Percentiles rank a stretch among this genome's conserved stretches.
Evolutionary conservation across 164 flowering plant species (phyloP).

Genomic region (Chimonanthus salicifolius): DNA sequence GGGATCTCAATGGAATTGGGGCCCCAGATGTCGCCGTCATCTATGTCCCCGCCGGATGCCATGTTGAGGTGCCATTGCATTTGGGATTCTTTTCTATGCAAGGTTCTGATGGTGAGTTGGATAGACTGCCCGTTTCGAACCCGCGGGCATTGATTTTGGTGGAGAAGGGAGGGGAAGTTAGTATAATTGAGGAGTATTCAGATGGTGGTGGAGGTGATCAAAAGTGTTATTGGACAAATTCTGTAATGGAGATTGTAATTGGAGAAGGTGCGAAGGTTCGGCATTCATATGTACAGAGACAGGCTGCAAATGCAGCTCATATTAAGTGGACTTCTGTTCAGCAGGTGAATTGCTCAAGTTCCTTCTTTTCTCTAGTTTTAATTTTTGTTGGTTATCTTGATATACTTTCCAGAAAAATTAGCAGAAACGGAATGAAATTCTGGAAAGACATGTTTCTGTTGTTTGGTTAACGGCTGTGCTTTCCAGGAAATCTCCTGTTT

Average conservation of each 20-base stretch:
- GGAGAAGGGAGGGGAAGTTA: slow-evolving; percentile 82
- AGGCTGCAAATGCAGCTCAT: slow-evolving; percentile 67
- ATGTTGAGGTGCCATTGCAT: slow-evolving; percentile 43
- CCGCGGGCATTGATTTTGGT: slow-evolving; percentile 86
- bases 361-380: neutral
- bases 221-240: slow-evolving; percentile 67
- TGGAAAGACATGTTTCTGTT: too few relatives aligned
- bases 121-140: slow-evolving; percentile 58
- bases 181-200: slow-evolving; percentile 68
- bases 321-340: slow-evolving; percentile 77
- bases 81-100: slow-evolving; percentile 49
- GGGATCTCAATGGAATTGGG: slow-evolving; percentile 87
- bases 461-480: too few relatives aligned
- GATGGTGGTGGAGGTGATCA: slow-evolving; percentile 33
- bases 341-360: slow-evolving; percentile 43
- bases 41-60: slow-evolving; percentile 66
- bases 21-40: slow-evolving; percentile 71
- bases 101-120: slow-evolving; percentile 38
- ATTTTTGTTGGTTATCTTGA: too few relatives aligned
- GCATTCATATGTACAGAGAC: slow-evolving; percentile 74
- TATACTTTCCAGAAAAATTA: too few relatives aligned
- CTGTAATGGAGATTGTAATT: slow-evolving; percentile 66
- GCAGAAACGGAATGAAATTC: too few relatives aligned
- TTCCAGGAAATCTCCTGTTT: too few relatives aligned
- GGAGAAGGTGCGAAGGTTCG: slow-evolving; percentile 59